phyloP scores from a whole-genome alignment of 2,329 filamentous ascomycete genomes.

The Hymenoscyphus repandus region DNA sequence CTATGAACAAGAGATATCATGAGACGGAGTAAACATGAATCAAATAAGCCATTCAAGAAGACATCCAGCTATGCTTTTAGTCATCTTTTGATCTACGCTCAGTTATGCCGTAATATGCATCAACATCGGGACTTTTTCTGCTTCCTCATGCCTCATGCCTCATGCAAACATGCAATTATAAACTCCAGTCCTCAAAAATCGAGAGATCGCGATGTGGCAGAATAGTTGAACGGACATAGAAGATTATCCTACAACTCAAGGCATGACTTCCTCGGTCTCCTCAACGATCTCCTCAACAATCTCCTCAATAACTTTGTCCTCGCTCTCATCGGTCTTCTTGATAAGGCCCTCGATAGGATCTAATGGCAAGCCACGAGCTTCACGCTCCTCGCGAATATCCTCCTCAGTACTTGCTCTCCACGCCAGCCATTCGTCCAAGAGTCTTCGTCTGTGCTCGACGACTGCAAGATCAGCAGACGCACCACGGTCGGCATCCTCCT shows the following conservation, averaged over 20 bases:
- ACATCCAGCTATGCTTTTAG: conserved; percentile 1
- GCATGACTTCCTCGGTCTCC: conserved; percentile 74
- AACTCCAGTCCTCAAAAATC: neutral
- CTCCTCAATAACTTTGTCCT: conserved; percentile 81
- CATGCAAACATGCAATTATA: neutral
- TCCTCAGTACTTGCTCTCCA: conserved; percentile 74
- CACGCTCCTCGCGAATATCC: conserved; percentile 68
- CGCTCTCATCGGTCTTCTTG: conserved; percentile 55
- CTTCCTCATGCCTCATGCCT: neutral
- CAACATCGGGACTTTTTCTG: neutral
- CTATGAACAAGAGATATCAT: too few species aligned
- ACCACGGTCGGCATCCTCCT: conserved; percentile 89
- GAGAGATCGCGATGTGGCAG: neutral
- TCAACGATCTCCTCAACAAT: conserved; percentile 74
- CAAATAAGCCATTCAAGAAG: neutral
- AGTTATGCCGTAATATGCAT: neutral
- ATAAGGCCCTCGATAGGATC: conserved; percentile 59
- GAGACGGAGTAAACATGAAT: too few species aligned
- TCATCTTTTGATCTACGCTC: neutral
- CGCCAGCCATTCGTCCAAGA: conserved; percentile 82
- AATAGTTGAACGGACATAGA: neutral
- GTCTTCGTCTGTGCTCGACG: conserved; percentile 75
- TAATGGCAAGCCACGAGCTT: conserved; percentile 59
- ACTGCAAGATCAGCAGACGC: conserved; percentile 92
- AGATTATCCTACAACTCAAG: conserved; percentile 11